phyloP scores from a whole-genome alignment of 805 yeast species.

The Nakazawaea anatomiae region DNA sequence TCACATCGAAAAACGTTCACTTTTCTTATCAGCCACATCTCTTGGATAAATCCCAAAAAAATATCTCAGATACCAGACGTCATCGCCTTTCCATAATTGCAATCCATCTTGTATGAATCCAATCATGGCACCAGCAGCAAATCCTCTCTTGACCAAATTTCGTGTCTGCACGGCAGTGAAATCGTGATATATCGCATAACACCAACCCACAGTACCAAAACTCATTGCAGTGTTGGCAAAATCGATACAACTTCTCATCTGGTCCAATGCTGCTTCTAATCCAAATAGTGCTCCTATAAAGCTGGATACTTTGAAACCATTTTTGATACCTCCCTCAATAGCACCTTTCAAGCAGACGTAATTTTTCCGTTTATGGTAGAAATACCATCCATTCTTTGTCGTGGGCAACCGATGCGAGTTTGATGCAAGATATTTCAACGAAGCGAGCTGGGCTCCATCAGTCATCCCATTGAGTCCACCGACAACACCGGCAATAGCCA shows the following conservation, averaged over 20 bases:
- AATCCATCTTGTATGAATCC: slow-evolving; percentile 67
- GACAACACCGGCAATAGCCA: slow-evolving; percentile 30
- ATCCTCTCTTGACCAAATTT: slow-evolving; percentile 44
- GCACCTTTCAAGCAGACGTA: slow-evolving; percentile 63
- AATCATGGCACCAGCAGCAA: slow-evolving; percentile 48
- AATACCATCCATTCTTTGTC: slow-evolving; percentile 81
- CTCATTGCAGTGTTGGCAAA: slow-evolving; percentile 58
- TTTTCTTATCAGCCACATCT: not conserved
- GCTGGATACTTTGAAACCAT: slow-evolving; percentile 34
- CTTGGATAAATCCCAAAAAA: slow-evolving; percentile 18
- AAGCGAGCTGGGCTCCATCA: slow-evolving; percentile 49
- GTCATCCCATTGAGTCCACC: slow-evolving; percentile 54
- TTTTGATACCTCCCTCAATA: slow-evolving; percentile 38
- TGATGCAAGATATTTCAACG: slow-evolving; percentile 63
- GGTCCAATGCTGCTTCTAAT: slow-evolving; percentile 58
- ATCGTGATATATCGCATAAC: slow-evolving; percentile 39
- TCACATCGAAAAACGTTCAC: no score
- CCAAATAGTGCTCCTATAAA: slow-evolving; percentile 49
- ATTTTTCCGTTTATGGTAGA: slow-evolving; percentile 78
- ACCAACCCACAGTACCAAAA: slow-evolving; percentile 44
- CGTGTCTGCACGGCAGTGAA: slow-evolving; percentile 37
- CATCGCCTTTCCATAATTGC: slow-evolving; percentile 52
- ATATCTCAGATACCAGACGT: slow-evolving; percentile 54
- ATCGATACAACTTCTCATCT: slow-evolving; percentile 46
- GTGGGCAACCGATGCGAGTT: slow-evolving; percentile 78